These are phyloP conservation scores for Babesia gibsoni DNA, from an alignment of 169 alveolate genomes.

Conservation along the genomic window DNA sequence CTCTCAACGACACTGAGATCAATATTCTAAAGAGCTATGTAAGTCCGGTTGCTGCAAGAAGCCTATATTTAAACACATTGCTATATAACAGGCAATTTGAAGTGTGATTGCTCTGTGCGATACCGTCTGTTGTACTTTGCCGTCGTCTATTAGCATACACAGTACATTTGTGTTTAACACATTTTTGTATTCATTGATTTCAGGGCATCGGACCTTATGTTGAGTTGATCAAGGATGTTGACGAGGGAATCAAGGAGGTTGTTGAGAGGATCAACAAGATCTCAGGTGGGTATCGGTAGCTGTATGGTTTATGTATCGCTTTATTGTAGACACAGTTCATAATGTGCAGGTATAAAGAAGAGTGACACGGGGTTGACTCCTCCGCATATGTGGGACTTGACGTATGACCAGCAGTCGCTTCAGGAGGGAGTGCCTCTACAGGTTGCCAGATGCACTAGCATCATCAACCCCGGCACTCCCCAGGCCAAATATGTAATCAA, in stretches of 20 bases:
- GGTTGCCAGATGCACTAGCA: slow-evolving; percentile 98
- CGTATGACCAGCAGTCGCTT: slow-evolving; percentile 93
- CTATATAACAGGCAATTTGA: no score
- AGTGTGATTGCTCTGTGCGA: no score
- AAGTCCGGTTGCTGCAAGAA: no score
- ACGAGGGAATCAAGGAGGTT: slow-evolving; percentile 68
- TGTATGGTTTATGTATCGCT: neutral
- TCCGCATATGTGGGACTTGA: slow-evolving; percentile 98
- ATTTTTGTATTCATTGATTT: no score
- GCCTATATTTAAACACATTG: no score
- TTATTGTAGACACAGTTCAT: neutral
- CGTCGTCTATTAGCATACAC: no score
- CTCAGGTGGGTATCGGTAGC: slow-evolving; percentile 50
- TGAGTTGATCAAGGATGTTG: slow-evolving; percentile 69
- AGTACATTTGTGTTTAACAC: no score
- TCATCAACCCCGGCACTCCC: slow-evolving; percentile 95
- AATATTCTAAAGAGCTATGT: slow-evolving; percentile 58
- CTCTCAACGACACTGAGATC: slow-evolving; percentile 60
- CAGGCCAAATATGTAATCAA: slow-evolving; percentile 94
- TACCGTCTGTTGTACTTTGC: no score
- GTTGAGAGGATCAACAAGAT: slow-evolving; percentile 70
- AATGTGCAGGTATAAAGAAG: slow-evolving; percentile 89
- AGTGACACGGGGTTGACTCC: slow-evolving; percentile 98
- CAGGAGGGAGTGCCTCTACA: slow-evolving; percentile 95
- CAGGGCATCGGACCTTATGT: slow-evolving; percentile 80